Percentiles rank a stretch among this genome's conserved stretches.
phyloP scores from a whole-genome alignment of 108 stramenopile species.

The Nannochloropsis salina region DNA sequence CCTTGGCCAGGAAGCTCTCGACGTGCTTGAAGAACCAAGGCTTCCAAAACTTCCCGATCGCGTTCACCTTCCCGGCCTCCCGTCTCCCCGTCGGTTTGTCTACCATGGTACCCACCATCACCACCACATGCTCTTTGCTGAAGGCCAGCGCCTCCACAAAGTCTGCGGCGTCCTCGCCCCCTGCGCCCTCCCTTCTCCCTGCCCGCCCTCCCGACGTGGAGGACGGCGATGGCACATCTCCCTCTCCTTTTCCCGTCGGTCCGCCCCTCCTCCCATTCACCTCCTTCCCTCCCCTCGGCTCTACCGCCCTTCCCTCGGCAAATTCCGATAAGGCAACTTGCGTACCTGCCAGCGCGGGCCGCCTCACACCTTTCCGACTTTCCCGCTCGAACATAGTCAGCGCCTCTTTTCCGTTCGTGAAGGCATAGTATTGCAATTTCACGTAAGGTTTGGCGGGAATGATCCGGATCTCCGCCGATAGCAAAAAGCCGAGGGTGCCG shows the following conservation, averaged over 20 bases:
- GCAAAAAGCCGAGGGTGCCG: constrained; percentile 60
- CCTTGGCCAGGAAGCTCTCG: constrained; percentile 25
- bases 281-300: background rate
- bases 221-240: background rate
- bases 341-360: background rate
- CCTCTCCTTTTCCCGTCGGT: background rate
- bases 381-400: background rate
- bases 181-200: background rate
- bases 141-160: constrained; percentile 59
- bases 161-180: constrained; percentile 21
- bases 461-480: constrained; percentile 52
- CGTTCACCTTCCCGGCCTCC: constrained; percentile 40
- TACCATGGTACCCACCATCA: constrained; percentile 55
- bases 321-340: constrained; percentile 25
- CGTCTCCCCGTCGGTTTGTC: constrained; percentile 21
- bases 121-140: constrained; percentile 53
- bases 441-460: constrained; percentile 55
- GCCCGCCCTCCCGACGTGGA: background rate
- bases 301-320: background rate
- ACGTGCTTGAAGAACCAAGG: constrained; percentile 63
- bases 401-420: background rate
- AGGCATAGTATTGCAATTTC: constrained; percentile 43
- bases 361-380: background rate
- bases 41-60: constrained; percentile 53
- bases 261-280: background rate